A percentile compares a stretch with the other conserved stretches of the same genome.
phyloP scores from a whole-genome alignment of 176 grass and related monocot genomes.

The Pontederia paniculata region DNA sequence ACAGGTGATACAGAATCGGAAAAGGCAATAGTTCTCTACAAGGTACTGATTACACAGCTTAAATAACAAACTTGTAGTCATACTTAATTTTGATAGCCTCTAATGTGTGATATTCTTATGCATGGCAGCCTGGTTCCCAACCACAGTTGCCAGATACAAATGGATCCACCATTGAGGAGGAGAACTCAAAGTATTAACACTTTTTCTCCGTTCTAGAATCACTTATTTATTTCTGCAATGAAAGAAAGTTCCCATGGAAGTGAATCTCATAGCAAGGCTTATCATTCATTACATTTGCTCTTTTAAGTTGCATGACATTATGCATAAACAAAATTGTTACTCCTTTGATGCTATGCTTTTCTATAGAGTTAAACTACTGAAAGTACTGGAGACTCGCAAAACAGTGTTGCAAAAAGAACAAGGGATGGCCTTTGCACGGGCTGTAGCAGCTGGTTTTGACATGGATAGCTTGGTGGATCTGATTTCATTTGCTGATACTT shows the following conservation, averaged over 20 bases:
- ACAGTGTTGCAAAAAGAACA: conserved; percentile 84
- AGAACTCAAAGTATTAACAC: conserved; percentile 81
- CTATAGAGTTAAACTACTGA: conserved; percentile 73
- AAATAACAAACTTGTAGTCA: no score
- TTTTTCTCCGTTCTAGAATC: background rate
- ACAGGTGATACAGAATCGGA: conserved; percentile 37
- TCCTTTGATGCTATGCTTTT: conserved; percentile 5
- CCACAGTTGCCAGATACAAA: conserved; percentile 31
- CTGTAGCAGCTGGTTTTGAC: conserved; percentile 85
- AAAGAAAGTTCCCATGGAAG: no score
- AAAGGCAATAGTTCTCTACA: conserved; percentile 87
- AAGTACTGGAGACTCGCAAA: conserved; percentile 79
- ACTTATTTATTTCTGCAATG: background rate
- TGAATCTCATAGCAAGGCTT: background rate
- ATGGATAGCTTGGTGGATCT: conserved; percentile 71
- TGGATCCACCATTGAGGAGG: conserved; percentile 46
- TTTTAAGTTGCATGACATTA: background rate
- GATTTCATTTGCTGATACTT: conserved; percentile 65
- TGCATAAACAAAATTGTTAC: conserved; percentile 9
- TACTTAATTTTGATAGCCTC: background rate
- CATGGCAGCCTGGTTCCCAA: conserved; percentile 63
- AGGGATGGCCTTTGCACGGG: conserved; percentile 92
- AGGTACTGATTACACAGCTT: conserved; percentile 37
- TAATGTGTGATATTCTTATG: conserved; percentile 17
- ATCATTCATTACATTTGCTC: background rate